Evolutionary conservation across 2,329 filamentous ascomycete species (phyloP).

Genomic region (Claviceps monticola): DNA sequence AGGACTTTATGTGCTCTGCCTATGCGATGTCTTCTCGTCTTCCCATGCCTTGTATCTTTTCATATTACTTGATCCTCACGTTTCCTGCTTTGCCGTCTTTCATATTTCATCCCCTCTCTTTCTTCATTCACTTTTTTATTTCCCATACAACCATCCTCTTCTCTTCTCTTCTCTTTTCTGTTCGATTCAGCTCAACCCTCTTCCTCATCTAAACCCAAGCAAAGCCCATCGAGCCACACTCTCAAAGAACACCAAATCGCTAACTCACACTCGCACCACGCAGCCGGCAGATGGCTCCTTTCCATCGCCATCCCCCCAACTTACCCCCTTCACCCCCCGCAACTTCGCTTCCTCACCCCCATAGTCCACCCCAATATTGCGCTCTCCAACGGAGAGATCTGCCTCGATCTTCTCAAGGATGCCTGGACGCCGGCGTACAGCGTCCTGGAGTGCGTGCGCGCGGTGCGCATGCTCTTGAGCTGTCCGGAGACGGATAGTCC

Average conservation of each 20-base stretch:
- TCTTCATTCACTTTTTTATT: too few species aligned
- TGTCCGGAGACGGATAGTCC: slow-evolving; percentile 61
- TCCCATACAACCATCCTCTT: background rate
- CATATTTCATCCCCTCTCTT: too few species aligned
- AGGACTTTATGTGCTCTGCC: too few species aligned
- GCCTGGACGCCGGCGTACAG: slow-evolving; percentile 81
- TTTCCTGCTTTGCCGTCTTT: too few species aligned
- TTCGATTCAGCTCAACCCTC: too few species aligned
- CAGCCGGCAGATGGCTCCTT: slow-evolving; percentile 71
- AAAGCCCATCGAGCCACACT: background rate
- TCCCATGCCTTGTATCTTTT: too few species aligned
- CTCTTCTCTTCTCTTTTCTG: background rate
- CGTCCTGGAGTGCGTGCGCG: slow-evolving; percentile 58
- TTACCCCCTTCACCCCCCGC: slow-evolving; percentile 70
- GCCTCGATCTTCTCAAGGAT: slow-evolving; percentile 69
- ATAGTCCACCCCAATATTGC: slow-evolving; percentile 73
- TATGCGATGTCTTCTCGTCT: too few species aligned
- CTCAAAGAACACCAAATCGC: background rate
- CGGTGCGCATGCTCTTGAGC: slow-evolving; percentile 50
- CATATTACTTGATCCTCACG: too few species aligned
- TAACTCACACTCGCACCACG: background rate
- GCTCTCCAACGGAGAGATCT: slow-evolving; percentile 71
- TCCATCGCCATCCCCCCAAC: slow-evolving; percentile 58
- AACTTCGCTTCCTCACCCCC: slow-evolving; percentile 67
- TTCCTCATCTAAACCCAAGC: too few species aligned